Evolutionary conservation across 257 asterid species (phyloP).

Genomic region (Knoxia roxburghii): DNA sequence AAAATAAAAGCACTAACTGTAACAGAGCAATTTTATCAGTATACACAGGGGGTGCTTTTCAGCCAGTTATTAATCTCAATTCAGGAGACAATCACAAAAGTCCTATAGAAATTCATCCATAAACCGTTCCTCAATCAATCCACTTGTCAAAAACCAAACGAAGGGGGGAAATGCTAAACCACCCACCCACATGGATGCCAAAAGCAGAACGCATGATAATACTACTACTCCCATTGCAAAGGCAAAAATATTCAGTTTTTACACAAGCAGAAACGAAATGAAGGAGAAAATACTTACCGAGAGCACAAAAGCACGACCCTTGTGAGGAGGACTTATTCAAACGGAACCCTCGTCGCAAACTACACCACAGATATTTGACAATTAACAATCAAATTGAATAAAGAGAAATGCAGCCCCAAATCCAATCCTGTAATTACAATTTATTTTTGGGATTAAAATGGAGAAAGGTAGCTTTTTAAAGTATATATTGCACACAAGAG

Average conservation of each 20-base stretch:
- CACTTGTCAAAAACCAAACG: neutral
- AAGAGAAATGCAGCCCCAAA: neutral
- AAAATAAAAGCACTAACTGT: neutral
- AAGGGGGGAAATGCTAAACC: neutral
- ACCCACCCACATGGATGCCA: too few relatives aligned
- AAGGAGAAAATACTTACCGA: neutral
- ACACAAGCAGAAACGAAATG: too few relatives aligned
- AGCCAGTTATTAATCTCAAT: neutral
- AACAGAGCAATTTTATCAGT: neutral
- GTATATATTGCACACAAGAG: neutral
- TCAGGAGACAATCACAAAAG: neutral
- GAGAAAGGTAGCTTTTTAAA: neutral
- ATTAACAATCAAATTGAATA: neutral
- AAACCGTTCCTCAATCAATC: neutral
- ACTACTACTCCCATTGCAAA: neutral
- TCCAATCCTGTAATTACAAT: neutral
- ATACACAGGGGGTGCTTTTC: neutral
- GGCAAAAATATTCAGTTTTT: neutral
- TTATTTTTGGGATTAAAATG: neutral
- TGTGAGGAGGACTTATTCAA: neutral
- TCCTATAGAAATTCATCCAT: neutral
- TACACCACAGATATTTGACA: too few relatives aligned
- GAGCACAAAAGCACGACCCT: too few relatives aligned
- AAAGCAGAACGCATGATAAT: too few relatives aligned
- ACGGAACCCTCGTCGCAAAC: constrained; percentile 20